Base-by-base conservation (phyloP, 768 basidiomycete species). In the Amanita pseudoporphyria region DNA sequence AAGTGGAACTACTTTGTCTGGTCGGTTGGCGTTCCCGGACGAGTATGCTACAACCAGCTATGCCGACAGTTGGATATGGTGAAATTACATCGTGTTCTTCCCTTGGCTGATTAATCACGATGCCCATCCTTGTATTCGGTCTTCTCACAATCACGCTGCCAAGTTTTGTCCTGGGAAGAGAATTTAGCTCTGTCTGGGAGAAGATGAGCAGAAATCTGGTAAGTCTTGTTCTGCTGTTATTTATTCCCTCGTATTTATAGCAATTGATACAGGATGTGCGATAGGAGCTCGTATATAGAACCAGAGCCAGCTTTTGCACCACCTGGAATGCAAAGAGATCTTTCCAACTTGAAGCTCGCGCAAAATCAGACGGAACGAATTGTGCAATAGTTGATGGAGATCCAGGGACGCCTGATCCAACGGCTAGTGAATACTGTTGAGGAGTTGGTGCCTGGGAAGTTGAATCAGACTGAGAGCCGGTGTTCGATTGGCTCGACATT, bases 11-110 rank as follows among this genome's bases (percentile, higher is more conserved):
- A 21, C 13, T 32, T n/a, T n/a, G n/a, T n/a, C n/a, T n/a, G 0
- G 87, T 91, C 1, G 89, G 92, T 9, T 95, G 91, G 56, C 92
- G 92, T 31, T n/a, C n/a, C n/a, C n/a, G n/a, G n/a, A n/a, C n/a
- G n/a, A n/a, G n/a, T n/a, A n/a, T n/a, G n/a, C n/a, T n/a, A n/a
- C n/a, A n/a, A n/a, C n/a, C n/a, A n/a, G n/a, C n/a, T n/a, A n/a
- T n/a, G n/a, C n/a, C n/a, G n/a, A n/a, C n/a, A n/a, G n/a, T n/a
- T n/a, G n/a, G n/a, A n/a, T n/a, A n/a, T n/a, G n/a, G n/a, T n/a
- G 92, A 95, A 64, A 88, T 93, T 47, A 89, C 87, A 0, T 92
- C 92, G 0, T 78, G 87, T 10, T 89, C 89, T 1, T 82, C 86
- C 63, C 71, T 94, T 14, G 92, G 92, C 0, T 81, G 89, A 2